Conservation (phyloP, 768 basidiomycete genomes). For the Macrolepiota albuminosa region DNA sequence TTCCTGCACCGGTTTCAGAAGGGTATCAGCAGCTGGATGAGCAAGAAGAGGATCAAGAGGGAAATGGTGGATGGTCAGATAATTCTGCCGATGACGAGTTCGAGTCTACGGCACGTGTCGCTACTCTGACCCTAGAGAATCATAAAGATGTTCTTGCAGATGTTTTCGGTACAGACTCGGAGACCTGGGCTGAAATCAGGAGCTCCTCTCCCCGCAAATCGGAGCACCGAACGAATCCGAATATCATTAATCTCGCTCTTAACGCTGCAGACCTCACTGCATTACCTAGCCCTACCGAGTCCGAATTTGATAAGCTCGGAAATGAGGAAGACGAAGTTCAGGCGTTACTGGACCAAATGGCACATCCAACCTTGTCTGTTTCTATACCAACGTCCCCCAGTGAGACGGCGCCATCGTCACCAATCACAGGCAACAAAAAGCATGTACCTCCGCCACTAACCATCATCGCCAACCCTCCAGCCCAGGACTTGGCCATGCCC, state of each 20-base stretch:
- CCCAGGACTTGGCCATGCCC: conserved; percentile 28
- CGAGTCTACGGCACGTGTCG: conserved; percentile 35
- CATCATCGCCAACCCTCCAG: conserved; percentile 34
- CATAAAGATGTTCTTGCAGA: conserved; percentile 50
- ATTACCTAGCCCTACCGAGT: conserved; percentile 19
- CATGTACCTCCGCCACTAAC: conserved; percentile 57
- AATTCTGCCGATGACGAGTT: conserved; percentile 29
- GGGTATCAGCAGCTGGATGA: conserved; percentile 29
- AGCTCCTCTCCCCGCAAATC: conserved; percentile 22
- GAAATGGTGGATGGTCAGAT: conserved; percentile 15
- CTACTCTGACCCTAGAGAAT: conserved; percentile 23
- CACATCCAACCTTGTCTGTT: conserved; percentile 25
- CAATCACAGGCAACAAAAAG: conserved; percentile 25
- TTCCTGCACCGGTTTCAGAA: background rate
- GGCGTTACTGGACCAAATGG: conserved; percentile 36
- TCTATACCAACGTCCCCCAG: conserved; percentile 37
- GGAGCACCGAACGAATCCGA: conserved; percentile 31
- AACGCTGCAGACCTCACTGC: conserved; percentile 35
- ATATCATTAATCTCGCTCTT: conserved; percentile 50
- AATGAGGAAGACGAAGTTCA: conserved; percentile 39
- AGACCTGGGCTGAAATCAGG: conserved; percentile 56
- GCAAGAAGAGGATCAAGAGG: conserved; percentile 1
- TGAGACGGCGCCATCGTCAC: conserved; percentile 29
- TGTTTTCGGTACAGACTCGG: conserved; percentile 62
- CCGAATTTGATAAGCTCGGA: conserved; percentile 24